phyloP scores from a whole-genome alignment of 179 eudicot species.

The Patellifolia procumbens region DNA sequence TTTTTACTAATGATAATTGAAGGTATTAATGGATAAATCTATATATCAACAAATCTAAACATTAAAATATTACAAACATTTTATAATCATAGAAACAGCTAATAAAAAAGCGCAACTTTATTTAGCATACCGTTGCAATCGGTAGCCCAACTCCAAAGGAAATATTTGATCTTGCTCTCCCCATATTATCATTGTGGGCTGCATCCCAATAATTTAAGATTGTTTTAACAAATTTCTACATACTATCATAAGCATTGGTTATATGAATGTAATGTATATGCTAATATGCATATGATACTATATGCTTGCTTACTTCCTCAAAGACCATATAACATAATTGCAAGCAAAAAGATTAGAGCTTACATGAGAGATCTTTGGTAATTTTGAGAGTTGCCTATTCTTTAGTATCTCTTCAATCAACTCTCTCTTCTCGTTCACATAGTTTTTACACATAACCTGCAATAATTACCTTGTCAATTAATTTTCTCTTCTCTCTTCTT shows the following conservation, averaged over 20 bases:
- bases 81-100: no score
- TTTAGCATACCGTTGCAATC: slow-evolving; percentile 56
- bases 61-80: no score
- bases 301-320: no score
- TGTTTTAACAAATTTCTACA: no score
- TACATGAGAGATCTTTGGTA: slow-evolving; percentile 60
- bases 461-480: no score
- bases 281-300: no score
- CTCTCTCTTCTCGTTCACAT: slow-evolving; percentile 51
- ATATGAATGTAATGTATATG: background rate
- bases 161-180: slow-evolving; percentile 86
- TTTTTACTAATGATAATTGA: no score
- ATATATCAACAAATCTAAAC: no score
- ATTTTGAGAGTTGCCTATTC: slow-evolving; percentile 41
- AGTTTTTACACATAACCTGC: slow-evolving; percentile 53
- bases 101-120: no score
- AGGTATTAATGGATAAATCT: no score
- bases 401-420: slow-evolving; percentile 47
- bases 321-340: no score
- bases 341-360: background rate
- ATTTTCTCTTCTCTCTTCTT: no score
- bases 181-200: slow-evolving; percentile 77
- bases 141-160: slow-evolving; percentile 63
- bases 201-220: slow-evolving; percentile 12
- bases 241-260: background rate